These are phyloP conservation scores for Stephania yunnanensis DNA, from an alignment of 164 flowering plant genomes.

Conservation along the genomic window DNA sequence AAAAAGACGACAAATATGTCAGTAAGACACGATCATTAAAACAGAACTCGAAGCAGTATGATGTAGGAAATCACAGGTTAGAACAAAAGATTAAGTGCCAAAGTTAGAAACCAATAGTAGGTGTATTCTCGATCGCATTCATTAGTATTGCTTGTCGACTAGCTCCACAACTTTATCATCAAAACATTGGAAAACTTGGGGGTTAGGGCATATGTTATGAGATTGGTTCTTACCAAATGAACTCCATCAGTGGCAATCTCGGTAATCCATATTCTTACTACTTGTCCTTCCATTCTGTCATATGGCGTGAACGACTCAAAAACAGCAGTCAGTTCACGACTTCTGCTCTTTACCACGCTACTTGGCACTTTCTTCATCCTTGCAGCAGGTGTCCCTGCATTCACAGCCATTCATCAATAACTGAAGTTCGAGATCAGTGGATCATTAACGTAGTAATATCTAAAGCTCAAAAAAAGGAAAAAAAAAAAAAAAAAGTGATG, in stretches of 20 bases:
- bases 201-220: no score
- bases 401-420: neutral
- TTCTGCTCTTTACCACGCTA: conserved; percentile 74
- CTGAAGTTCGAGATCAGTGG: neutral
- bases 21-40: neutral
- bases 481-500: no score
- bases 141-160: neutral
- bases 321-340: conserved; percentile 87
- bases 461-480: no score
- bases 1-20: neutral
- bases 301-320: conserved; percentile 94
- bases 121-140: neutral
- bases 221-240: conserved; percentile 64
- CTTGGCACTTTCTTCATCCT: conserved; percentile 98
- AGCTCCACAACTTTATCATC: neutral
- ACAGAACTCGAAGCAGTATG: neutral
- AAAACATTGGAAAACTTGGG: neutral
- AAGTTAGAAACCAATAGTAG: neutral
- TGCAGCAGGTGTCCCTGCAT: conserved; percentile 94
- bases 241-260: conserved; percentile 85
- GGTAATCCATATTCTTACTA: conserved; percentile 93
- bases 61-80: neutral
- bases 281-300: conserved; percentile 78
- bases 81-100: neutral
- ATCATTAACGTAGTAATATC: no score